These are phyloP conservation scores for Calonectria ilicicola DNA, from an alignment of 2,329 filamentous ascomycete genomes.

Conservation along the genomic window DNA sequence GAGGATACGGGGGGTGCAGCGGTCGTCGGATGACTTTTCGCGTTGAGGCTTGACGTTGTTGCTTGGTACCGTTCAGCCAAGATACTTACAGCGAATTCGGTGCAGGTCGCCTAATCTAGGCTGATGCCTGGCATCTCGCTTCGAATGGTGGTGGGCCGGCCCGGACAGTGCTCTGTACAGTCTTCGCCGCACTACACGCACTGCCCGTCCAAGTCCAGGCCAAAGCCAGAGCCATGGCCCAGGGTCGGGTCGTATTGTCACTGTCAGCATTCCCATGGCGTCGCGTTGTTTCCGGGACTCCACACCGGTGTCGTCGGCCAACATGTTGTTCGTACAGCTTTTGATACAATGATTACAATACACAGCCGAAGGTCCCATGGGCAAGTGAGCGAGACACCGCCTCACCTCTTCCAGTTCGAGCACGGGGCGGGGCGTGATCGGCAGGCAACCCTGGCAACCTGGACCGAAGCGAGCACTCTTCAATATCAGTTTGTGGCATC, in stretches of 20 bases:
- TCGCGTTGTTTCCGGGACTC: neutral
- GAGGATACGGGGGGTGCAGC: constrained; percentile 9
- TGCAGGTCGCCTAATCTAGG: constrained; percentile 10
- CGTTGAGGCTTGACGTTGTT: constrained; percentile 20
- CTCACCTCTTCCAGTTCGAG: neutral
- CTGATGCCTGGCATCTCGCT: constrained; percentile 17
- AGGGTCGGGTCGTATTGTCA: neutral
- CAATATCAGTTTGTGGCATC: constrained; percentile 18
- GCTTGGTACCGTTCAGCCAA: constrained; percentile 12
- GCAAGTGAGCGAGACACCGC: neutral
- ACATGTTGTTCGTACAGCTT: neutral
- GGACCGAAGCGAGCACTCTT: constrained; percentile 1
- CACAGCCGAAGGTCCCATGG: neutral
- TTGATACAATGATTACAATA: constrained; percentile 7
- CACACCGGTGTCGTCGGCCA: constrained; percentile 12
- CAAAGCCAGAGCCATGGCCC: too few species aligned
- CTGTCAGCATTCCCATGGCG: neutral
- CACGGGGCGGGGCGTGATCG: constrained; percentile 1
- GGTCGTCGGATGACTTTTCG: constrained; percentile 19
- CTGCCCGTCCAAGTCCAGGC: neutral
- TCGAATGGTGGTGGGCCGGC: constrained; percentile 6
- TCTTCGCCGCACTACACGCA: neutral
- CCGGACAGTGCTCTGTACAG: constrained; percentile 17
- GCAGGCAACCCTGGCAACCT: neutral
- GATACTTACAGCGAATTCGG: constrained; percentile 1